These are phyloP conservation scores for Stevia rebaudiana DNA, from an alignment of 140 eudicot species.

Conservation along the genomic window DNA sequence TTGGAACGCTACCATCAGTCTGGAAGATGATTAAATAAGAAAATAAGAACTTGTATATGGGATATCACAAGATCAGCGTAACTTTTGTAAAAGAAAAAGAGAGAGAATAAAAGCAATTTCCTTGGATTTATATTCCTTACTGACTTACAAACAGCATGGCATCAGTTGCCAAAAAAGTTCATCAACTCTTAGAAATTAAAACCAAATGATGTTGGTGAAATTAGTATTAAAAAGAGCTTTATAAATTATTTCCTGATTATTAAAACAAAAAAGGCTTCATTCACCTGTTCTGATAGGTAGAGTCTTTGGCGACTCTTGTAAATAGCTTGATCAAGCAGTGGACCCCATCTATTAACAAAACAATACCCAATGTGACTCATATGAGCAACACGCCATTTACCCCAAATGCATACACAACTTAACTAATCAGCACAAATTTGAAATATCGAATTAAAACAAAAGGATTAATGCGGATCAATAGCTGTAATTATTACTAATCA, in stretches of 20 bases:
- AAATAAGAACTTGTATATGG: neutral
- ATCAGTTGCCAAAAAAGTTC: neutral
- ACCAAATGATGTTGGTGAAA: neutral
- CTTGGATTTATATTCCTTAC: neutral
- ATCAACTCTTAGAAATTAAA: neutral
- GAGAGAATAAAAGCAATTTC: neutral
- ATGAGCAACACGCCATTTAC: neutral
- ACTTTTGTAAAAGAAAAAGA: neutral
- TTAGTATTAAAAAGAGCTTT: neutral
- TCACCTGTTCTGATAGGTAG: slow-evolving; percentile 93
- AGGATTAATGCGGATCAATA: too few relatives aligned
- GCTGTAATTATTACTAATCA: neutral
- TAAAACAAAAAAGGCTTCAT: neutral
- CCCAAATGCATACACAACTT: neutral
- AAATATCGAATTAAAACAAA: too few relatives aligned
- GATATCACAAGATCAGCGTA: neutral
- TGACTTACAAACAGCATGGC: neutral
- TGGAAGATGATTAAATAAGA: slow-evolving; percentile 13
- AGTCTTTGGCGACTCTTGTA: slow-evolving; percentile 94
- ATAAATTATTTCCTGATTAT: neutral
- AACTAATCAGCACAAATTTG: neutral
- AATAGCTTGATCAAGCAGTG: slow-evolving; percentile 75
- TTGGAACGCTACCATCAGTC: slow-evolving; percentile 98
- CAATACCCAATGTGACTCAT: slow-evolving; percentile 1
- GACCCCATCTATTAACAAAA: slow-evolving; percentile 66